A percentile compares a stretch with the other conserved stretches of the same genome.
These are phyloP conservation scores for Phytophthora capsici DNA, from an alignment of 352 stramenopile genomes.

Conservation along the genomic window DNA sequence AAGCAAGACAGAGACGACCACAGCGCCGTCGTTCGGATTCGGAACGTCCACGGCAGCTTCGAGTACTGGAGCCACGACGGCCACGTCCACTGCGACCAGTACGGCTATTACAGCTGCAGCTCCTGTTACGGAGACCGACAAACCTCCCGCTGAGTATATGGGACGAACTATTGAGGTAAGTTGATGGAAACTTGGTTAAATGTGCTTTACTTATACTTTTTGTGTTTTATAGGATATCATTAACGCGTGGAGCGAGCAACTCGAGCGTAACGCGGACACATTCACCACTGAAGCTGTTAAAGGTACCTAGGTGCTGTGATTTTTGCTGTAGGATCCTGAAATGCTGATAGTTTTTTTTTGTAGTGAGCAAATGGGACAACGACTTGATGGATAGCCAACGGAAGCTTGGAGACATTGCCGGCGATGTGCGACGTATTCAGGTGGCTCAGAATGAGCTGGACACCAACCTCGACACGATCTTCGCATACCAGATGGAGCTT, in stretches of 20 bases:
- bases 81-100: conserved; percentile 24
- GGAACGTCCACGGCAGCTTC: conserved; percentile 33
- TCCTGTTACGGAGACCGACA: conserved; percentile 53
- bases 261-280: conserved; percentile 84
- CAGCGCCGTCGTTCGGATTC: conserved; percentile 34
- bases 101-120: conserved; percentile 45
- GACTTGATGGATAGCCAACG: conserved; percentile 88
- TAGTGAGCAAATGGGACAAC: conserved; percentile 86
- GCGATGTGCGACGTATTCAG: conserved; percentile 85
- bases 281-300: conserved; percentile 90
- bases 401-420: conserved; percentile 84
- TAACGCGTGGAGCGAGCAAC: conserved; percentile 90
- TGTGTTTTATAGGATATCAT: conserved; percentile 73
- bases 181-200: neutral
- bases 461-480: conserved; percentile 88
- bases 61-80: conserved; percentile 19
- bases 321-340: neutral
- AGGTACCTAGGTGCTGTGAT: conserved; percentile 39
- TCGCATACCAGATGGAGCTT: conserved; percentile 89
- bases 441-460: conserved; percentile 88
- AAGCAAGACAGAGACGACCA: conserved; percentile 39
- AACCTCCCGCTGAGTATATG: conserved; percentile 85
- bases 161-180: conserved; percentile 82
- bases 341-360: neutral
- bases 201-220: neutral